Evolutionary conservation across 2,329 filamentous ascomycete species (phyloP).

Genomic region (Scedosporium apiospermum): DNA sequence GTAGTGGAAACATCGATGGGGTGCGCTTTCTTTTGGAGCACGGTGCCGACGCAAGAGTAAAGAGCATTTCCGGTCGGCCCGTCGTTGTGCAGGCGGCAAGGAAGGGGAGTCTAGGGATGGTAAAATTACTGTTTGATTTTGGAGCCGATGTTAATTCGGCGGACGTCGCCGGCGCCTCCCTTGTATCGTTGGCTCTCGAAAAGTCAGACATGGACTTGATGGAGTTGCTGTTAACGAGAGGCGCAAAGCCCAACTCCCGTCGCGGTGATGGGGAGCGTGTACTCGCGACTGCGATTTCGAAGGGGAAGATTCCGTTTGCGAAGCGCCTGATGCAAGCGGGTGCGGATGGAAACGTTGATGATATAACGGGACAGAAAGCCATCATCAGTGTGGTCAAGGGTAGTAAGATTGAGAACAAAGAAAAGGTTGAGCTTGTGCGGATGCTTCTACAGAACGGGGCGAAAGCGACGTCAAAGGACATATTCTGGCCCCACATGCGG

Average conservation of each 20-base stretch:
- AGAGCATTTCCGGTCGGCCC: constrained; percentile 15
- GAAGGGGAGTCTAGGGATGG: constrained; percentile 10
- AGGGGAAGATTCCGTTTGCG: constrained; percentile 21
- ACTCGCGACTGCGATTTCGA: constrained; percentile 6
- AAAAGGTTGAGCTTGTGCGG: constrained; percentile 13
- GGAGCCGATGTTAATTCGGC: constrained; percentile 9
- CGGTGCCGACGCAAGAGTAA: constrained; percentile 19
- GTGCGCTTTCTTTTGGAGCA: constrained; percentile 19
- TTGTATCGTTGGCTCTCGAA: constrained; percentile 17
- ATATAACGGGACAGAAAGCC: constrained; percentile 20
- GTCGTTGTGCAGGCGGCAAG: constrained; percentile 19
- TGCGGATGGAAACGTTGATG: constrained; percentile 22
- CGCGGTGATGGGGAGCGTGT: constrained; percentile 21
- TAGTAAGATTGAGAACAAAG: too few species aligned
- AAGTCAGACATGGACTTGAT: constrained; percentile 20
- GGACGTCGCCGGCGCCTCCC: constrained; percentile 13
- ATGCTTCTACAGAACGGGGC: constrained; percentile 25
- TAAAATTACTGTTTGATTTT: neutral
- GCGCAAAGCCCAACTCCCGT: constrained; percentile 21
- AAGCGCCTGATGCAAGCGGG: constrained; percentile 22
- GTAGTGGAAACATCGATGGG: constrained; percentile 15
- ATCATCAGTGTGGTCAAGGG: constrained; percentile 18
- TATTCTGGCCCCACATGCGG: constrained; percentile 8
- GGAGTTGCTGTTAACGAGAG: constrained; percentile 22
- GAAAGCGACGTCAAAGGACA: constrained; percentile 17